Conservation (phyloP, 2,329 filamentous ascomycete genomes). For the Trichoderma koningii region DNA sequence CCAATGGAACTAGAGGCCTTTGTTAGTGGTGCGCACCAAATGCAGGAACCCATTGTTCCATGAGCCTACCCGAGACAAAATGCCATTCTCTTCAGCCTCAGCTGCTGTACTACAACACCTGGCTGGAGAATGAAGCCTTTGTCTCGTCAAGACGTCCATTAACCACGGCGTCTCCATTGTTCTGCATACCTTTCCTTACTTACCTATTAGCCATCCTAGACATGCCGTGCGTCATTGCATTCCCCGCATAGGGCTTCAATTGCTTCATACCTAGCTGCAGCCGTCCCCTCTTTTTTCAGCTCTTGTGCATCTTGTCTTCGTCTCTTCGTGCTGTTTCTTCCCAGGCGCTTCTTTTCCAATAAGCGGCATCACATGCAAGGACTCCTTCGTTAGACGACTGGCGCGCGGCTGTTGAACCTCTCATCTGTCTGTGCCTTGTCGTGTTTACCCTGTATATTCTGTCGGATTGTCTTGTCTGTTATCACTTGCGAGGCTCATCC, state of each 20-base stretch:
- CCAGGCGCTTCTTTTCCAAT: neutral
- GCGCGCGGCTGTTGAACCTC: constrained; percentile 20
- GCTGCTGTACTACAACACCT: neutral
- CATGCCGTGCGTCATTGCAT: neutral
- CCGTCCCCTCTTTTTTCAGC: constrained; percentile 16
- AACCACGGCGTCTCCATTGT: neutral
- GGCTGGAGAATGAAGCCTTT: neutral
- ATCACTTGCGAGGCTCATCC: neutral
- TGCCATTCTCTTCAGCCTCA: neutral
- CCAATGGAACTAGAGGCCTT: too few species aligned
- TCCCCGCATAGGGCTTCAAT: constrained; percentile 1
- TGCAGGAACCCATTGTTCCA: neutral
- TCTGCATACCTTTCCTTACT: neutral
- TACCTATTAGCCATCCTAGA: too few species aligned
- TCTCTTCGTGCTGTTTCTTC: too few species aligned
- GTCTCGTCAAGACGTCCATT: too few species aligned
- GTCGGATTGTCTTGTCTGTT: too few species aligned
- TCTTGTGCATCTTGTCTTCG: neutral
- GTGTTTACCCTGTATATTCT: neutral
- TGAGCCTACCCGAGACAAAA: neutral
- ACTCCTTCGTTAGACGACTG: constrained; percentile 9
- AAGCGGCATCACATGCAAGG: neutral
- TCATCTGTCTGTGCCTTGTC: neutral
- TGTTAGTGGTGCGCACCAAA: too few species aligned
- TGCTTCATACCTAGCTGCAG: neutral